Conservation (phyloP, 768 basidiomycete species). For the Cystobasidium ongulense region DNA sequence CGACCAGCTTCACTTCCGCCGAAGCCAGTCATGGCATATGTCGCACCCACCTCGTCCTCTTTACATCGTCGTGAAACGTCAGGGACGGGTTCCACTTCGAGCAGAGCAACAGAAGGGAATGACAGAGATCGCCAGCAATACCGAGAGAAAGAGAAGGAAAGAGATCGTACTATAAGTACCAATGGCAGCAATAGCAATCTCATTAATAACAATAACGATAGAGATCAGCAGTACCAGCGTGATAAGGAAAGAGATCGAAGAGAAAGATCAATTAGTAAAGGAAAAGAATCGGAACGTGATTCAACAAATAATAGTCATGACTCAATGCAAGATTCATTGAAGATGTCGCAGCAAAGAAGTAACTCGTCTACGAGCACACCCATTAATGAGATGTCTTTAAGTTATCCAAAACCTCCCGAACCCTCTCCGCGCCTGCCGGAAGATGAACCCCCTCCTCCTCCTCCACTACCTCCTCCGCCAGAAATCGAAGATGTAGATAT, state of each 20-base stretch:
- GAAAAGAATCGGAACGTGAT: slow-evolving; percentile 3
- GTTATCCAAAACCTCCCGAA: background rate
- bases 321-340: background rate
- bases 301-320: background rate
- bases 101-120: background rate
- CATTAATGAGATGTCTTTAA: background rate
- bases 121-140: background rate
- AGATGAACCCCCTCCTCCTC: slow-evolving; percentile 4
- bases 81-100: background rate
- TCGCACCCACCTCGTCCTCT: background rate
- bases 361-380: background rate
- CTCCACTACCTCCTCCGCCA: background rate
- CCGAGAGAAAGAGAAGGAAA: background rate
- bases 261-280: background rate
- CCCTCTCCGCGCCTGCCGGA: background rate
- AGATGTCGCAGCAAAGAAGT: background rate
- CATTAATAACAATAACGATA: background rate
- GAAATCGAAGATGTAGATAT: background rate
- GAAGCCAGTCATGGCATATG: background rate
- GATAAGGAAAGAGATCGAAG: background rate
- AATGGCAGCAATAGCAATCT: background rate
- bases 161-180: background rate
- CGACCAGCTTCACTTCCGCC: slow-evolving; percentile 22
- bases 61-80: background rate
- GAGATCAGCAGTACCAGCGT: background rate